These are phyloP conservation scores for Nakazawaea anatomiae DNA, from an alignment of 805 yeast genomes.

Conservation along the genomic window DNA sequence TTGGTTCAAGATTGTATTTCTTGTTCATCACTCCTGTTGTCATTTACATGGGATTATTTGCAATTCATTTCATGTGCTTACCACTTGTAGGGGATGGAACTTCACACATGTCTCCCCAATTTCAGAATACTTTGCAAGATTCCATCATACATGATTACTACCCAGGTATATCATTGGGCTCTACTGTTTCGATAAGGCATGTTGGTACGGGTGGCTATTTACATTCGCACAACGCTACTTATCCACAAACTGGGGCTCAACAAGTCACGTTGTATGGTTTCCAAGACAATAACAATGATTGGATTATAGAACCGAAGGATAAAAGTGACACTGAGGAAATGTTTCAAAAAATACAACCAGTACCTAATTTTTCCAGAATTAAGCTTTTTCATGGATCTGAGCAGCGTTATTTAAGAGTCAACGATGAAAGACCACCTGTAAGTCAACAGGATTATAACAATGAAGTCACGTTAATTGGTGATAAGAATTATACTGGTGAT, in stretches of 20 bases:
- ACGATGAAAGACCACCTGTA: slow-evolving; percentile 74
- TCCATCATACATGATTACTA: slow-evolving; percentile 37
- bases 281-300: slow-evolving; percentile 60
- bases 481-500: slow-evolving; percentile 56
- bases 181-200: slow-evolving; percentile 69
- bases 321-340: slow-evolving; percentile 34
- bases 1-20: slow-evolving; percentile 30
- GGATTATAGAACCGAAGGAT: slow-evolving; percentile 55
- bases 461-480: slow-evolving; percentile 75
- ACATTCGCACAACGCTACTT: slow-evolving; percentile 66
- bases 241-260: slow-evolving; percentile 61
- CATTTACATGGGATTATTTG: slow-evolving; percentile 53
- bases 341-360: slow-evolving; percentile 20
- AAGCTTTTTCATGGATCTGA: slow-evolving; percentile 69
- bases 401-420: slow-evolving; percentile 62
- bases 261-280: slow-evolving; percentile 71
- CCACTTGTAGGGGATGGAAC: slow-evolving; percentile 54
- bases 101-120: slow-evolving; percentile 58
- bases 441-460: slow-evolving; percentile 86
- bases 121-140: slow-evolving; percentile 52
- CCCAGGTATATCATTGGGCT: slow-evolving; percentile 68
- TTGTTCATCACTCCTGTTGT: slow-evolving; percentile 49
- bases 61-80: slow-evolving; percentile 46
- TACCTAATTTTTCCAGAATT: slow-evolving; percentile 47
- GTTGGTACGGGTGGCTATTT: slow-evolving; percentile 68